phyloP scores from a whole-genome alignment of 2,329 filamentous ascomycete species.

The Hypoxylon sp. region DNA sequence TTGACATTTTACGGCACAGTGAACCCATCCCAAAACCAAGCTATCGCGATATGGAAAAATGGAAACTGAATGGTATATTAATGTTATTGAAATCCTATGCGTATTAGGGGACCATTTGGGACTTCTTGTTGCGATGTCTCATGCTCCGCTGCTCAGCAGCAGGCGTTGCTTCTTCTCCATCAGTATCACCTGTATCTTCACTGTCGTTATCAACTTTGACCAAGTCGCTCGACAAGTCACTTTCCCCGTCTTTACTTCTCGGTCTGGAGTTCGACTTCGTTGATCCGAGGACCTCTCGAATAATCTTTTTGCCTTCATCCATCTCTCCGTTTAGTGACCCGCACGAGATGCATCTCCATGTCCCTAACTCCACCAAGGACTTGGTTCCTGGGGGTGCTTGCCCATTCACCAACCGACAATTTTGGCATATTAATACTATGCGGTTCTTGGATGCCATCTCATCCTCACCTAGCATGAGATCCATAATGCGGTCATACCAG shows the following conservation, averaged over 20 bases:
- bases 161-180: constrained; percentile 22
- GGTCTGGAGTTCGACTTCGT: constrained; percentile 30
- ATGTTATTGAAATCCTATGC: constrained; percentile 1
- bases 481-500: constrained; percentile 96
- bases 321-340: constrained; percentile 85
- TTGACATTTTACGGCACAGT: background rate
- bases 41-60: background rate
- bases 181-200: constrained; percentile 36
- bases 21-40: background rate
- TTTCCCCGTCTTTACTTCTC: constrained; percentile 39
- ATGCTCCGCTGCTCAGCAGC: constrained; percentile 14
- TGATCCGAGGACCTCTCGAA: constrained; percentile 72
- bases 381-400: constrained; percentile 92
- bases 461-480: constrained; percentile 93
- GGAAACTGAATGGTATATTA: constrained; percentile 4
- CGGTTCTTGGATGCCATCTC: constrained; percentile 94
- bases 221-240: constrained; percentile 46
- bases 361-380: constrained; percentile 82
- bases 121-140: constrained; percentile 46
- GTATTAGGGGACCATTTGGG: constrained; percentile 49
- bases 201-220: constrained; percentile 45
- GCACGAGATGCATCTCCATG: constrained; percentile 92
- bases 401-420: constrained; percentile 92
- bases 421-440: constrained; percentile 85
- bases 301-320: constrained; percentile 80